Percentiles rank a stretch among this genome's conserved stretches.
These are phyloP conservation scores for Heritiera littoralis DNA, from an alignment of 345 rosid genomes.

Conservation along the genomic window DNA sequence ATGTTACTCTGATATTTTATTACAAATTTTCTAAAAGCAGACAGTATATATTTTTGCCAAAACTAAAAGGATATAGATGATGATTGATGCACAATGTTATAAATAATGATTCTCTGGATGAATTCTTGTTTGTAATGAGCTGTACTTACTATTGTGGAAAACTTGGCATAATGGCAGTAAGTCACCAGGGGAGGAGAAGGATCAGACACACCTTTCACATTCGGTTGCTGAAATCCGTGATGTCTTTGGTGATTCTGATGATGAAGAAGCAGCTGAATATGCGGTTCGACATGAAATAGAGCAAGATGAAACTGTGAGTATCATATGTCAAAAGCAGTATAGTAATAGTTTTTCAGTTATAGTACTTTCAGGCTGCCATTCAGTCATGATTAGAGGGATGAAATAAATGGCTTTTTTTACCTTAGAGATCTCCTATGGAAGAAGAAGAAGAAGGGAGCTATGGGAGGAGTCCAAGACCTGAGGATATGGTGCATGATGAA, in stretches of 20 bases:
- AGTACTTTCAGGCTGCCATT: constrained; percentile 6
- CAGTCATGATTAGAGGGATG: constrained; percentile 14
- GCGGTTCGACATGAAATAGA: constrained; percentile 66
- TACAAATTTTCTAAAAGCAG: background rate
- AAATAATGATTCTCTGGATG: constrained; percentile 17
- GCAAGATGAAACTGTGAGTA: constrained; percentile 65
- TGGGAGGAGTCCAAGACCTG: constrained; percentile 66
- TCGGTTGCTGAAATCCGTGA: constrained; percentile 89
- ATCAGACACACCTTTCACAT: constrained; percentile 52
- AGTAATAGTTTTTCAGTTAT: background rate
- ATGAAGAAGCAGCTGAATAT: constrained; percentile 78
- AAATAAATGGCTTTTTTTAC: constrained; percentile 22
- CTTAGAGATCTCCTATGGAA: constrained; percentile 76
- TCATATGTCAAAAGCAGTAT: constrained; percentile 18
- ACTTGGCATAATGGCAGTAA: constrained; percentile 41
- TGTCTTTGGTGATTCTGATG: constrained; percentile 98
- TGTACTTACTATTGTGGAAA: constrained; percentile 14
- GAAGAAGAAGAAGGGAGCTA: constrained; percentile 70
- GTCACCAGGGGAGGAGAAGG: constrained; percentile 63
- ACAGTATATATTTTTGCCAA: background rate
- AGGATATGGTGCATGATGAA: constrained; percentile 78
- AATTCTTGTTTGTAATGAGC: constrained; percentile 22
- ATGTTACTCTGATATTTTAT: background rate
- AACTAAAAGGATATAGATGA: background rate
- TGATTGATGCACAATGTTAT: background rate